Percentiles rank a stretch among this genome's conserved stretches.
Conservation (phyloP, 2,329 filamentous ascomycete species). For the Penicillium sclerotiorum region DNA sequence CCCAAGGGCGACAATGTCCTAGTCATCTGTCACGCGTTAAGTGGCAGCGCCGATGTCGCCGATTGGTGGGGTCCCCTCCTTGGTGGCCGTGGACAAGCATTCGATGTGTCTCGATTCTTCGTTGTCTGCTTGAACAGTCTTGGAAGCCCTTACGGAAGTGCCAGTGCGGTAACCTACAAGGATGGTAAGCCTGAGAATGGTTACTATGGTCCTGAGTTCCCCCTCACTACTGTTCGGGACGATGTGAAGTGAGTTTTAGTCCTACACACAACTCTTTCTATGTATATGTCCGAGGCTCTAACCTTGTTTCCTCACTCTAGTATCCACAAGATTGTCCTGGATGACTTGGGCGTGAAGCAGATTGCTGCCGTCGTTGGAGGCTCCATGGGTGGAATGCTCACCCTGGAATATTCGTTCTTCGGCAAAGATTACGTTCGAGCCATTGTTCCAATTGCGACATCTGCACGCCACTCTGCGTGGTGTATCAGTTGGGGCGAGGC, state of each 20-base stretch:
- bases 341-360: slow-evolving; percentile 56
- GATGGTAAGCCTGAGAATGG: slow-evolving; percentile 75
- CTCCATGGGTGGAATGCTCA: slow-evolving; percentile 62
- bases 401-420: slow-evolving; percentile 66
- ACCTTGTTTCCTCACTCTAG: slow-evolving; percentile 28
- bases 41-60: slow-evolving; percentile 57
- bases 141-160: slow-evolving; percentile 59
- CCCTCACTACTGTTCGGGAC: slow-evolving; percentile 90
- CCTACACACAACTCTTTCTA: background rate
- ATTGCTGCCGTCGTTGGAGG: slow-evolving; percentile 59
- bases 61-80: slow-evolving; percentile 62
- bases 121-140: slow-evolving; percentile 58
- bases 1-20: slow-evolving; percentile 62
- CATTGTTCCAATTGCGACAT: slow-evolving; percentile 60
- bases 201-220: slow-evolving; percentile 92
- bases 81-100: slow-evolving; percentile 55
- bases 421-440: slow-evolving; percentile 64
- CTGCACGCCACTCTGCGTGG: slow-evolving; percentile 60
- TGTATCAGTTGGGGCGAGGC: slow-evolving; percentile 63
- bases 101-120: slow-evolving; percentile 57
- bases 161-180: slow-evolving; percentile 70
- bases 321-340: slow-evolving; percentile 58
- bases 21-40: slow-evolving; percentile 61
- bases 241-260: slow-evolving; percentile 75
- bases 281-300: background rate